phyloP scores from a whole-genome alignment of 345 rosid genomes.

The Zanthoxylum bungeanum region DNA sequence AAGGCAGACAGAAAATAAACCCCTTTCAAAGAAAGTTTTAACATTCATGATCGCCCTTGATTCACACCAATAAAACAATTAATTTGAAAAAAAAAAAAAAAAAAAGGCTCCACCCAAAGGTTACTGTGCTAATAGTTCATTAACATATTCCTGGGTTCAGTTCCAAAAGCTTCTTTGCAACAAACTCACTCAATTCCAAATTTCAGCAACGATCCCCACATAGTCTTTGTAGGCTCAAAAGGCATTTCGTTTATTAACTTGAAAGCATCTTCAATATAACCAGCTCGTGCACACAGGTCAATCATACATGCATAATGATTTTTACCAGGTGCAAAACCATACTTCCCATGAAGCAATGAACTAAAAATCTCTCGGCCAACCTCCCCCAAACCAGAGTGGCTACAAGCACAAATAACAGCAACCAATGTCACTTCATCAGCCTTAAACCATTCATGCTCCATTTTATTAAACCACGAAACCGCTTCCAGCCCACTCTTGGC shows the following conservation, averaged over 20 bases:
- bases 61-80: background rate
- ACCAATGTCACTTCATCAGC: conserved; percentile 46
- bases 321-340: conserved; percentile 36
- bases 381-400: conserved; percentile 46
- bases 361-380: conserved; percentile 37
- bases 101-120: background rate
- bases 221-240: conserved; percentile 46
- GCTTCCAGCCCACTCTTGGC: conserved; percentile 46
- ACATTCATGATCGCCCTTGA: background rate
- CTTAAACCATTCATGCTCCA: conserved; percentile 40
- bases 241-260: conserved; percentile 39
- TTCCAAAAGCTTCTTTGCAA: conserved; percentile 45
- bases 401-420: conserved; percentile 49
- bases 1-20: background rate
- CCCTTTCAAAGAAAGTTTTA: background rate
- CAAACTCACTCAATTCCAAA: conserved; percentile 44
- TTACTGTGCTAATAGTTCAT: background rate
- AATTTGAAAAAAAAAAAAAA: no score
- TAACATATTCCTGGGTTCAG: conserved; percentile 22
- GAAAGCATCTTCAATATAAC: conserved; percentile 41
- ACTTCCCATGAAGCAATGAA: conserved; percentile 38
- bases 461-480: conserved; percentile 38
- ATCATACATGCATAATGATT: conserved; percentile 54
- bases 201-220: conserved; percentile 53
- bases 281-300: conserved; percentile 41